Conservation (phyloP, 495 filamentous ascomycete genomes). For the Physcia stellaris region DNA sequence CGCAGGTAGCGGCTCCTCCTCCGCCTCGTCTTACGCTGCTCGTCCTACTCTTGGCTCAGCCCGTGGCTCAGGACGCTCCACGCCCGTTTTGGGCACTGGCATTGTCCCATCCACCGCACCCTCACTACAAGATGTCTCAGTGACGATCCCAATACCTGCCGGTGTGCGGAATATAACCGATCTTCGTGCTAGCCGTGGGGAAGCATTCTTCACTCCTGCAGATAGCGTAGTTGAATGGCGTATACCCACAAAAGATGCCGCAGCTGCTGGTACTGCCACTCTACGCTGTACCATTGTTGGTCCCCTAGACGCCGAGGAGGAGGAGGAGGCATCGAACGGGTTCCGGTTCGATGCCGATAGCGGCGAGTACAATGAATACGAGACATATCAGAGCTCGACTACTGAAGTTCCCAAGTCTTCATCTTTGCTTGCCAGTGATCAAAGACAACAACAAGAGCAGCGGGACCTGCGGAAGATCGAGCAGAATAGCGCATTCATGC, state of each 20-base stretch:
- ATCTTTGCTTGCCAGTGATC: slow-evolving; percentile 7
- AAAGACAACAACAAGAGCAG: slow-evolving; percentile 19
- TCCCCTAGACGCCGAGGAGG: slow-evolving; percentile 42
- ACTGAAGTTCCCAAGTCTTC: slow-evolving; percentile 4
- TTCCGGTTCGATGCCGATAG: slow-evolving; percentile 35
- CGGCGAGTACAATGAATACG: slow-evolving; percentile 37
- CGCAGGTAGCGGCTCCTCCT: slow-evolving; percentile 34
- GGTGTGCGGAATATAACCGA: slow-evolving; percentile 78
- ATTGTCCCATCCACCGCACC: slow-evolving; percentile 38
- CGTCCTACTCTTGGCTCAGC: slow-evolving; percentile 21
- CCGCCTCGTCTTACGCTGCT: slow-evolving; percentile 16
- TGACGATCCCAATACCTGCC: slow-evolving; percentile 69
- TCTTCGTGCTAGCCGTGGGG: slow-evolving; percentile 69
- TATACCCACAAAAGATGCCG: slow-evolving; percentile 55
- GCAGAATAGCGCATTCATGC: slow-evolving; percentile 78
- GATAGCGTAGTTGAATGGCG: slow-evolving; percentile 70
- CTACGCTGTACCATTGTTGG: slow-evolving; percentile 72
- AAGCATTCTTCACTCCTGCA: slow-evolving; percentile 64
- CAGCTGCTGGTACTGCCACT: slow-evolving; percentile 51
- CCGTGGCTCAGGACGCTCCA: slow-evolving; percentile 39
- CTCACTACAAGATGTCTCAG: slow-evolving; percentile 61
- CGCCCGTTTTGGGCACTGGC: slow-evolving; percentile 45
- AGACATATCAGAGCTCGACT: slow-evolving; percentile 11
- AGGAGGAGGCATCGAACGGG: slow-evolving; percentile 38
- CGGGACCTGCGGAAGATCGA: slow-evolving; percentile 40